Base-by-base conservation (phyloP, 768 basidiomycete species). In the Lyophyllum shimeji region DNA sequence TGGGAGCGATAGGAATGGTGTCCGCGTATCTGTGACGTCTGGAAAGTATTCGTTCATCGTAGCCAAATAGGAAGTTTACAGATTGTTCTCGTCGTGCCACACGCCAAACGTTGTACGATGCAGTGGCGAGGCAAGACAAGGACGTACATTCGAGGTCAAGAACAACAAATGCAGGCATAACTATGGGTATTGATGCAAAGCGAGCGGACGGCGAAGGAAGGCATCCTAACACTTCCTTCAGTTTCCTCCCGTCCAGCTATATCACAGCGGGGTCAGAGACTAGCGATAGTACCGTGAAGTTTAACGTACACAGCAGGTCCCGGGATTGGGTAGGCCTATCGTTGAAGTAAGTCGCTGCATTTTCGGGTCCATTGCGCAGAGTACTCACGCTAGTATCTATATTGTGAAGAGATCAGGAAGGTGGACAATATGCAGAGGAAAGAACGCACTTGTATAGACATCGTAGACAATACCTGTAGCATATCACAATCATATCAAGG, bases 291-390 rank as follows among this genome's bases (percentile, higher is more conserved):
- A n/a, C 6, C 29, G 33, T 21, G 46, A 42, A 46, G 15, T 13
- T 5, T 29, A 29, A 67, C 73, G 57, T 65, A 76, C 71, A 77
- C 71, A 24, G 74, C 62, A 17, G 76, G 76, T 8, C 76, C 76
- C 13, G 77, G 76, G 46, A 77, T 77, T 0, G 74, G 73, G 55
- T 79, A 79, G 27, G 69, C 57, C 63, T 67, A 59, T 15, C 56
- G 33, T 50, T 33, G 12, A 46, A 17, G 29, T 45, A 6, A 56
- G 49, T 27, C n/a, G 21, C 40, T 33, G 15, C 12, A 39, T 21
- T 39, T n/a, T 25, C 27, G 31, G 15, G 40, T 25, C 5, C 6
- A 12, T 21, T 20, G 23, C 20, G n/a, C 18, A 43, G 4, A 12
- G 20, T 29, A 65, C 66, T 63, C 61, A 71, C 67, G 34, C 63